A percentile compares a stretch with the other conserved stretches of the same genome.
These are phyloP conservation scores for Urochloa ruziziensis DNA, from an alignment of 176 grass and related monocot genomes.

Conservation along the genomic window DNA sequence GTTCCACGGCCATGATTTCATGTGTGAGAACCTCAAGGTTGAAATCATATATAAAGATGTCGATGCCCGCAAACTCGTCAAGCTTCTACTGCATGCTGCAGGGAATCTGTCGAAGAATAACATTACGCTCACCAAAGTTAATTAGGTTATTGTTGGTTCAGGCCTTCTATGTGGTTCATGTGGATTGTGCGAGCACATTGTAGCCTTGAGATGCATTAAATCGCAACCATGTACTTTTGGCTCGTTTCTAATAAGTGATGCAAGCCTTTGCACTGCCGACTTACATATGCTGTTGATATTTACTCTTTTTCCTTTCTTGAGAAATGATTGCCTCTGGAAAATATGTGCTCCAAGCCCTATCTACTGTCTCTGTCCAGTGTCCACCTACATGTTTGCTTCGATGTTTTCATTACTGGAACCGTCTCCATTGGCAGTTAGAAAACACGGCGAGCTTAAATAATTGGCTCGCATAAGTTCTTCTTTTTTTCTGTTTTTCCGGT, in stretches of 20 bases:
- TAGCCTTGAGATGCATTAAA: not conserved
- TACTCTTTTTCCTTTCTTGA: no score
- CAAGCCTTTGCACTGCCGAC: not conserved
- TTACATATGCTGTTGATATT: no score
- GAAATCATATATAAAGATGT: not conserved
- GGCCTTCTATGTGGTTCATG: not conserved
- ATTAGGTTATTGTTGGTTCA: not conserved
- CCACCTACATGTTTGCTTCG: not conserved
- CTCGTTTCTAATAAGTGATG: not conserved
- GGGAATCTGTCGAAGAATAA: not conserved
- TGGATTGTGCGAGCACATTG: not conserved
- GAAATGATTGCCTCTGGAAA: no score
- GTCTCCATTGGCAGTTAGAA: not conserved
- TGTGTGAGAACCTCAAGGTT: not conserved
- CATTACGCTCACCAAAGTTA: not conserved
- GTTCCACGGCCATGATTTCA: not conserved
- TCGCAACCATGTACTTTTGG: not conserved
- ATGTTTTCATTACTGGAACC: not conserved
- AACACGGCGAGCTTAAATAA: not conserved
- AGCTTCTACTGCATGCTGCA: not conserved
- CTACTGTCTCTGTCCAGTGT: not conserved
- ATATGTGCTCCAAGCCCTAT: not conserved
- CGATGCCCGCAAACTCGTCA: not conserved
- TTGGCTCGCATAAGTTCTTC: no score
- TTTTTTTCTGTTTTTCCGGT: no score